Evolutionary conservation across 2,329 filamentous ascomycete species (phyloP).

Genomic region (Diaporthe destruens): DNA sequence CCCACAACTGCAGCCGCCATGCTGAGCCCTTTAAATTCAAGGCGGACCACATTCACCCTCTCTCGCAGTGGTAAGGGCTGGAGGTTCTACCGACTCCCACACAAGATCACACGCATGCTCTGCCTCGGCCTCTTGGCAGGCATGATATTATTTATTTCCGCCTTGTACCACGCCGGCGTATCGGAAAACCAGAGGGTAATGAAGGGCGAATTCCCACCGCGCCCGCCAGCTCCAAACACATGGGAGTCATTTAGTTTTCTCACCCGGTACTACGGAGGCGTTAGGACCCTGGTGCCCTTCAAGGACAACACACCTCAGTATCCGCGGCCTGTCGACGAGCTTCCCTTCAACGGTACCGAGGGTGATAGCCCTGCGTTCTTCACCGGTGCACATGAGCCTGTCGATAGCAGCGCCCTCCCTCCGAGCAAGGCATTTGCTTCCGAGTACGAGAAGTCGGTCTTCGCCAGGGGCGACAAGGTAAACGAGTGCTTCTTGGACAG

Average conservation of each 20-base stretch:
- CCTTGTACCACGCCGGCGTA: slow-evolving; percentile 79
- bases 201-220: slow-evolving; percentile 69
- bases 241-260: slow-evolving; percentile 92
- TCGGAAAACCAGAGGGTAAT: slow-evolving; percentile 74
- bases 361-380: slow-evolving; percentile 43
- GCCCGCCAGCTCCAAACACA: slow-evolving; percentile 72
- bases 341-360: slow-evolving; percentile 56
- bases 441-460: slow-evolving; percentile 53
- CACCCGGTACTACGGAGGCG: slow-evolving; percentile 89
- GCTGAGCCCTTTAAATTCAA: slow-evolving; percentile 48
- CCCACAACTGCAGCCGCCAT: slow-evolving; percentile 33
- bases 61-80: slow-evolving; percentile 51
- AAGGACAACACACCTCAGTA: slow-evolving; percentile 83
- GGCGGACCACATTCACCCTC: slow-evolving; percentile 50
- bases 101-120: slow-evolving; percentile 81
- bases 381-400: slow-evolving; percentile 45
- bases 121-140: slow-evolving; percentile 77
- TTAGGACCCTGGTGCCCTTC: slow-evolving; percentile 76
- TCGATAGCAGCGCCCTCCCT: slow-evolving; percentile 53
- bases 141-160: slow-evolving; percentile 82
- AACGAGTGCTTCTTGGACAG: slow-evolving; percentile 84
- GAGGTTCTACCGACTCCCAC: slow-evolving; percentile 73
- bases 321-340: slow-evolving; percentile 74
- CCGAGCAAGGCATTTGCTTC: slow-evolving; percentile 66
- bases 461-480: slow-evolving; percentile 62